Evolutionary conservation across 495 filamentous ascomycete species (phyloP).

Genomic region (Durotheca rogersii): DNA sequence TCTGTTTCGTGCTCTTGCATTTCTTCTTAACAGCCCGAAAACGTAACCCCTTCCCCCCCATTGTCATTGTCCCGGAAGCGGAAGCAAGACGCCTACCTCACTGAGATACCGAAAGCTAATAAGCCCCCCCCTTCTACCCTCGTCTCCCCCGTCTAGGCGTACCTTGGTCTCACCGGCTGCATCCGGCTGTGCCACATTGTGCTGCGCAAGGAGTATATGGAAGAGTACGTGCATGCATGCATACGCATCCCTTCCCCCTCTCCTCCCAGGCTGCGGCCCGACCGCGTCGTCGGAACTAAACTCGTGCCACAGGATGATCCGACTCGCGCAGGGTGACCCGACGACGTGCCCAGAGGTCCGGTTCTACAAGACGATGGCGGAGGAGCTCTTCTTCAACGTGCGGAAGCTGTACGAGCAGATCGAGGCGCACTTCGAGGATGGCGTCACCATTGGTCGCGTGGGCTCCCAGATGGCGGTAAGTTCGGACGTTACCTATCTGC

Average conservation of each 20-base stretch:
- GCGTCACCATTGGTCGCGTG: conserved; percentile 43
- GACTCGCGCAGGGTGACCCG: conserved; percentile 35
- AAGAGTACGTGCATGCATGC: conserved; percentile 48
- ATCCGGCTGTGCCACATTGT: conserved; percentile 54
- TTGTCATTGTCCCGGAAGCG: too few relatives aligned
- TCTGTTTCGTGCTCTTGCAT: too few relatives aligned
- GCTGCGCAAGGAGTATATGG: conserved; percentile 48
- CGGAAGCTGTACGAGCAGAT: conserved; percentile 48
- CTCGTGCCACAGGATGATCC: conserved; percentile 41
- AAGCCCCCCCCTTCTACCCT: too few relatives aligned
- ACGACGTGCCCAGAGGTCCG: conserved; percentile 36
- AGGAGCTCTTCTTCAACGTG: conserved; percentile 50
- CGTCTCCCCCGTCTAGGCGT: too few relatives aligned
- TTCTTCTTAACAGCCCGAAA: too few relatives aligned
- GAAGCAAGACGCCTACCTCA: too few relatives aligned
- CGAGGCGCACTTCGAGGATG: conserved; percentile 46
- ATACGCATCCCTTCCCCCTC: too few relatives aligned
- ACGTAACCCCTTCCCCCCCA: too few relatives aligned
- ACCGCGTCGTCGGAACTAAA: too few relatives aligned
- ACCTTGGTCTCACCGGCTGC: conserved; percentile 51
- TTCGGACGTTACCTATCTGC: too few relatives aligned
- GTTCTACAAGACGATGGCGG: conserved; percentile 49
- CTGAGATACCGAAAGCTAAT: too few relatives aligned
- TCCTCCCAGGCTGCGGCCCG: too few relatives aligned
- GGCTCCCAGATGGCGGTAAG: conserved; percentile 54